Percentiles rank a stretch among this genome's conserved stretches.
phyloP scores from a whole-genome alignment of 306 rosid species.

The Vicia sativa region DNA sequence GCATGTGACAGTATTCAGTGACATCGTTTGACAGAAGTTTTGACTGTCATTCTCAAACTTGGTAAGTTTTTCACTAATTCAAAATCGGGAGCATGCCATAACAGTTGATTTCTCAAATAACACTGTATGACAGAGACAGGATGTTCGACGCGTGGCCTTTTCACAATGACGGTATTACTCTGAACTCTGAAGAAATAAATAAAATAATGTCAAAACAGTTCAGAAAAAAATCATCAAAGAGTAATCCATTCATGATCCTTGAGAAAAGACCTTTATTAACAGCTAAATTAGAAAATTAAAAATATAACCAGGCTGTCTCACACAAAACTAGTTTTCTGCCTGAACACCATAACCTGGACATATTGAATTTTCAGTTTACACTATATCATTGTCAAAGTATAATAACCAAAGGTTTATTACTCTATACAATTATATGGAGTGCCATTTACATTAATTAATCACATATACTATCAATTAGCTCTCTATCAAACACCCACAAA shows the following conservation, averaged over 20 bases:
- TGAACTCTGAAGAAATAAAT: constrained; percentile 17
- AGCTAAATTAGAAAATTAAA: constrained; percentile 22
- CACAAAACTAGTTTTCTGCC: background rate
- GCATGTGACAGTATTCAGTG: background rate
- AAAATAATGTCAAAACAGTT: background rate
- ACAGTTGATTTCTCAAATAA: constrained; percentile 5
- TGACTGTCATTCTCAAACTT: constrained; percentile 1
- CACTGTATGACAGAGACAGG: background rate
- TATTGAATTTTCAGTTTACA: constrained; percentile 9
- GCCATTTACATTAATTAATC: background rate
- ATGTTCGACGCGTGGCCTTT: background rate
- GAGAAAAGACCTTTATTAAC: constrained; percentile 3
- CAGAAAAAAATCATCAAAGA: background rate
- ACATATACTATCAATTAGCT: background rate
- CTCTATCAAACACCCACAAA: constrained; percentile 5
- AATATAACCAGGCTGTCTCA: constrained; percentile 5
- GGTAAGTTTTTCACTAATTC: background rate
- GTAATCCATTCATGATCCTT: constrained; percentile 3
- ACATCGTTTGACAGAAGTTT: background rate
- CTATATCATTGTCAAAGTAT: background rate
- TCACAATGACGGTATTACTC: background rate
- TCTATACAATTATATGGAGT: background rate
- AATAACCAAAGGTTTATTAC: background rate
- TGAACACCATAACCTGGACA: background rate
- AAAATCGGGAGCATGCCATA: background rate